Percentiles rank a stretch among this genome's conserved stretches.
Conservation (phyloP, 140 eudicot genomes). For the Cichorium intybus region DNA sequence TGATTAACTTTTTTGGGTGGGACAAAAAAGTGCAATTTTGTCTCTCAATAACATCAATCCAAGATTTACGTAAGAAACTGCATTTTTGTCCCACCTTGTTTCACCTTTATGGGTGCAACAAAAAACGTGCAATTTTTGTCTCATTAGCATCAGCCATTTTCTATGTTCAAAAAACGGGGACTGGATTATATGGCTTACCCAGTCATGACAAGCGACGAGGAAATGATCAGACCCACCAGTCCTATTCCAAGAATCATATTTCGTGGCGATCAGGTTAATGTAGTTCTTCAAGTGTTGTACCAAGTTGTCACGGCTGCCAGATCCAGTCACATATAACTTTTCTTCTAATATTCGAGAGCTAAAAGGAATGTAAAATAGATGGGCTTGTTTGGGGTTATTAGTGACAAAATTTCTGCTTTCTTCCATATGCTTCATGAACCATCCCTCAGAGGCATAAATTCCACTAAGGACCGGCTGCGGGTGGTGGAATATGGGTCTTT, state of each 20-base stretch:
- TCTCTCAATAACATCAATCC: no score
- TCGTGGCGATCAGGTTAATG: slow-evolving; percentile 38
- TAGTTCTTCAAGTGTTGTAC: slow-evolving; percentile 55
- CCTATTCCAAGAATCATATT: slow-evolving; percentile 68
- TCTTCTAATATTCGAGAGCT: slow-evolving; percentile 61
- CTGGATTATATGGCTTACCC: slow-evolving; percentile 44
- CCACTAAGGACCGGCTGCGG: slow-evolving; percentile 60
- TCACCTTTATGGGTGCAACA: background rate
- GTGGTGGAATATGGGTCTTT: slow-evolving; percentile 69
- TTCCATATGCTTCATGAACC: slow-evolving; percentile 87
- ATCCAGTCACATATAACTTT: slow-evolving; percentile 52
- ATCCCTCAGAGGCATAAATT: slow-evolving; percentile 91
- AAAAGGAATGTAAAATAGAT: slow-evolving; percentile 75
- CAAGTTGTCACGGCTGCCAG: slow-evolving; percentile 62
- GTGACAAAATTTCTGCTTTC: slow-evolving; percentile 64
- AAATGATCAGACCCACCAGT: slow-evolving; percentile 86
- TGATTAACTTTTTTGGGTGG: background rate
- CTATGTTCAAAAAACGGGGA: background rate
- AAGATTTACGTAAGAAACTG: no score
- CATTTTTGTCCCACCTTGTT: background rate
- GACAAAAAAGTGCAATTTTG: background rate
- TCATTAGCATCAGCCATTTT: no score
- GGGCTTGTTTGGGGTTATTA: slow-evolving; percentile 45
- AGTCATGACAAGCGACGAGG: slow-evolving; percentile 89
- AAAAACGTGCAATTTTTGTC: no score